Evolutionary conservation across 768 basidiomycete species (phyloP).

Genomic region (Hortiboletus campestris): DNA sequence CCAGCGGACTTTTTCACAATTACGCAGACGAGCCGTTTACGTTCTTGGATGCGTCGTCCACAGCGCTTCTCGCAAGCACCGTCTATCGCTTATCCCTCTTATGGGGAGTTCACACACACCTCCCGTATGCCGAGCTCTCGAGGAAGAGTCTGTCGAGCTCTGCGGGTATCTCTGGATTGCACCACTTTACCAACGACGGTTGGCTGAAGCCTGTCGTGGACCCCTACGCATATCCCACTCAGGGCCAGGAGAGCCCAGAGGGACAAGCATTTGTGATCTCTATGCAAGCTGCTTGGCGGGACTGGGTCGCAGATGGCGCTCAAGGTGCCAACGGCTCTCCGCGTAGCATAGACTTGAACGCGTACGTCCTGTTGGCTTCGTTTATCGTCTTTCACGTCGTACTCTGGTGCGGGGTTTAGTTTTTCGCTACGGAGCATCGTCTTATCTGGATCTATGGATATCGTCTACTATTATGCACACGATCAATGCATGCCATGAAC

Average conservation of each 20-base stretch:
- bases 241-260: slow-evolving; percentile 65
- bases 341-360: background rate
- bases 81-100: slow-evolving; percentile 72
- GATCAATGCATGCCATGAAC: too few species aligned
- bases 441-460: background rate
- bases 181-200: slow-evolving; percentile 56
- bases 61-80: slow-evolving; percentile 71
- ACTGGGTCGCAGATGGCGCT: slow-evolving; percentile 63
- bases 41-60: slow-evolving; percentile 73
- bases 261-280: slow-evolving; percentile 76
- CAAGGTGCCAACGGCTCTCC: slow-evolving; percentile 44
- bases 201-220: slow-evolving; percentile 77
- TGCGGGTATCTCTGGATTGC: slow-evolving; percentile 23
- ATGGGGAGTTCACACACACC: slow-evolving; percentile 43
- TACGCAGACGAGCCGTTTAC: slow-evolving; percentile 59
- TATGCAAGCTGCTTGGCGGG: slow-evolving; percentile 71
- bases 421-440: background rate
- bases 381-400: background rate
- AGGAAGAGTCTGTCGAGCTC: slow-evolving; percentile 39
- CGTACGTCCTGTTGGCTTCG: background rate
- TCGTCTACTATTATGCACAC: background rate
- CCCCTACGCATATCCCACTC: slow-evolving; percentile 49
- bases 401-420: background rate
- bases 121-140: slow-evolving; percentile 57
- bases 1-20: slow-evolving; percentile 52